These are phyloP conservation scores for Penicillium occitanis DNA, from an alignment of 2,329 filamentous ascomycete species.

Conservation along the genomic window DNA sequence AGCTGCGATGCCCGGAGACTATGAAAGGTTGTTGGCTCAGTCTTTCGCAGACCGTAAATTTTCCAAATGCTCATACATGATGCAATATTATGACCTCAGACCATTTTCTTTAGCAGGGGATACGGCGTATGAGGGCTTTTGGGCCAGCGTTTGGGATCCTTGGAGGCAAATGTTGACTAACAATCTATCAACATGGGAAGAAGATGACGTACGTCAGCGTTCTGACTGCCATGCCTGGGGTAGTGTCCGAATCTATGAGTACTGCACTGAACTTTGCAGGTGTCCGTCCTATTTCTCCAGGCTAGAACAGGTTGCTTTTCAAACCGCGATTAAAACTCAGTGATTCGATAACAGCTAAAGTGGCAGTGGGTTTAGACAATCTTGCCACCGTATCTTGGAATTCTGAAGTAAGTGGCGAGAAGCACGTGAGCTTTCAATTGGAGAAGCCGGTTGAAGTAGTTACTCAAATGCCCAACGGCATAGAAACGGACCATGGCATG, in stretches of 20 bases:
- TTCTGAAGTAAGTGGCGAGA: not conserved
- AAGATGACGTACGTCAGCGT: slow-evolving; percentile 45
- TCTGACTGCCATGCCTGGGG: slow-evolving; percentile 50
- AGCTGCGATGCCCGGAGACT: not conserved
- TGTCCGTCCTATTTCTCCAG: not conserved
- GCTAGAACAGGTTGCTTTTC: not conserved
- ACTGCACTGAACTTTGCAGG: slow-evolving; percentile 39
- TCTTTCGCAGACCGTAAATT: not conserved
- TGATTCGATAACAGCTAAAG: not conserved
- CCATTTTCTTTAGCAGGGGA: not conserved
- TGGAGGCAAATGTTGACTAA: slow-evolving; percentile 16
- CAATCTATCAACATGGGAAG: slow-evolving; percentile 45
- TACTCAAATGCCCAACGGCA: not conserved
- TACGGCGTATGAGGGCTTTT: not conserved
- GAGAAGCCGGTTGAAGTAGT: not conserved
- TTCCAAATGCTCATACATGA: not conserved
- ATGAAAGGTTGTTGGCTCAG: not conserved
- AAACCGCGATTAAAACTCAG: not conserved
- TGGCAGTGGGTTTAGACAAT: not conserved
- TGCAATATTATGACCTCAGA: not conserved
- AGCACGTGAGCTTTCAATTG: not conserved
- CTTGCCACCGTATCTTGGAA: not conserved
- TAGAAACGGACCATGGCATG: not conserved
- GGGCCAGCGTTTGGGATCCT: not conserved
- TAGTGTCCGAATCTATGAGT: slow-evolving; percentile 46